These are phyloP conservation scores for Candida ponderosae DNA, from an alignment of 805 yeast species.

Conservation along the genomic window DNA sequence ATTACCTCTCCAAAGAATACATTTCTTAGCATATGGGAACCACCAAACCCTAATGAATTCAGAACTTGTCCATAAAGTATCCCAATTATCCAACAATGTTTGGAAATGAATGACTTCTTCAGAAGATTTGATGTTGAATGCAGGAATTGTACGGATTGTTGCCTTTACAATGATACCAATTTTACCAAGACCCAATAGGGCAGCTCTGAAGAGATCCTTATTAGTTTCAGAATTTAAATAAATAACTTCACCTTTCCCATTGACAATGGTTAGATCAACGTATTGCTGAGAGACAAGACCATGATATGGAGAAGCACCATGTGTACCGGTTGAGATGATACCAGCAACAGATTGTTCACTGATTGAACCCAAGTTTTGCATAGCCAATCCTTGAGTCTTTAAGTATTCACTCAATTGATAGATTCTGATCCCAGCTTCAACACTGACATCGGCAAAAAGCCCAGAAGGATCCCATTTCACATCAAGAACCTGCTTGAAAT, in stretches of 20 bases:
- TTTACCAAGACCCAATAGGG: conserved; percentile 80
- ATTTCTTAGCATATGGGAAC: conserved; percentile 87
- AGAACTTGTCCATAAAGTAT: conserved; percentile 75
- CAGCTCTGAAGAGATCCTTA: conserved; percentile 68
- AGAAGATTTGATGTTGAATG: conserved; percentile 69
- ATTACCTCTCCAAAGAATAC: conserved; percentile 86
- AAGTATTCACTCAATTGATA: conserved; percentile 65
- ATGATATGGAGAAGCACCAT: conserved; percentile 90
- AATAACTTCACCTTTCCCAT: conserved; percentile 67
- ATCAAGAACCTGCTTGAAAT: conserved; percentile 47
- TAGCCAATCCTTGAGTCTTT: conserved; percentile 58
- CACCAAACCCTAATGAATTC: conserved; percentile 95
- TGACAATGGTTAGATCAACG: conserved; percentile 67
- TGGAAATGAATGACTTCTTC: conserved; percentile 80
- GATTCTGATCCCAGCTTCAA: conserved; percentile 88
- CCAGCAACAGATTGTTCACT: conserved; percentile 93
- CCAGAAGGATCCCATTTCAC: conserved; percentile 44
- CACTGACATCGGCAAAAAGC: conserved; percentile 78
- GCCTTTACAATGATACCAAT: conserved; percentile 85
- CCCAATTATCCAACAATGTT: conserved; percentile 65
- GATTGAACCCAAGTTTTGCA: conserved; percentile 90
- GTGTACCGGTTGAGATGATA: conserved; percentile 94
- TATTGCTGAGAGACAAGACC: conserved; percentile 85
- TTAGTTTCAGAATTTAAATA: conserved; percentile 45
- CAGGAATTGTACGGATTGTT: conserved; percentile 78